Evolutionary conservation across 768 basidiomycete species (phyloP).

Genomic region (Gymnopilus dilepis): DNA sequence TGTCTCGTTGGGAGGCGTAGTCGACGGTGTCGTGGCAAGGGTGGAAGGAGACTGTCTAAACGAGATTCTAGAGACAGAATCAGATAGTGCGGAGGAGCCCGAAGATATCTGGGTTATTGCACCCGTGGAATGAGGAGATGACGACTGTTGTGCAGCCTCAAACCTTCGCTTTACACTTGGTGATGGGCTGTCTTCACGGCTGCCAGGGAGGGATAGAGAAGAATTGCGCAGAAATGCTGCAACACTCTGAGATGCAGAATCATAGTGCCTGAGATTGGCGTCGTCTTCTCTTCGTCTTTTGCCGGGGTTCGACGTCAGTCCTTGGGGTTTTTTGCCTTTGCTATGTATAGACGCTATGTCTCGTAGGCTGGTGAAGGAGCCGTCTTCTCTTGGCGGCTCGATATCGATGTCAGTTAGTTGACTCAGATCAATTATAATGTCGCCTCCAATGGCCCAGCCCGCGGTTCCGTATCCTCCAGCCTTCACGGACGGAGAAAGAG

Average conservation of each 20-base stretch:
- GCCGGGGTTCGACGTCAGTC: constrained; percentile 31
- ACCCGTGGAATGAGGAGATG: constrained; percentile 21
- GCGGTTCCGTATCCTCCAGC: constrained; percentile 92
- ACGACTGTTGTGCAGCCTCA: constrained; percentile 25
- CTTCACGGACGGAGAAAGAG: constrained; percentile 79
- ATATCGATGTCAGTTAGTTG: constrained; percentile 72
- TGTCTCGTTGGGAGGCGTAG: constrained; percentile 15
- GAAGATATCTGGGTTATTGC: constrained; percentile 22
- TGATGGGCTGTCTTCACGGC: constrained; percentile 34
- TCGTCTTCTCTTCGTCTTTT: constrained; percentile 68
- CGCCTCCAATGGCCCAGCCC: constrained; percentile 87
- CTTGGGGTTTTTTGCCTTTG: constrained; percentile 56
- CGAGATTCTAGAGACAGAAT: constrained; percentile 17
- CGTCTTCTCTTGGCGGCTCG: constrained; percentile 58
- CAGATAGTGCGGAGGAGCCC: constrained; percentile 22
- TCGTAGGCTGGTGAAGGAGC: constrained; percentile 63
- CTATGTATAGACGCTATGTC: constrained; percentile 55
- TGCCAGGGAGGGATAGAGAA: constrained; percentile 24
- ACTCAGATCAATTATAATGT: constrained; percentile 83
- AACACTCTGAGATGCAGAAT: constrained; percentile 59
- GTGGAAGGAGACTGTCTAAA: constrained; percentile 31
- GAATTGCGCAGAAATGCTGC: constrained; percentile 53
- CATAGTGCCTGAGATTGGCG: constrained; percentile 53
- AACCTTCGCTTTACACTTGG: constrained; percentile 42
- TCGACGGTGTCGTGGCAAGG: constrained; percentile 35